Base-by-base conservation (phyloP, 2,329 filamentous ascomycete genomes). In the Ustilaginoidea virens region DNA sequence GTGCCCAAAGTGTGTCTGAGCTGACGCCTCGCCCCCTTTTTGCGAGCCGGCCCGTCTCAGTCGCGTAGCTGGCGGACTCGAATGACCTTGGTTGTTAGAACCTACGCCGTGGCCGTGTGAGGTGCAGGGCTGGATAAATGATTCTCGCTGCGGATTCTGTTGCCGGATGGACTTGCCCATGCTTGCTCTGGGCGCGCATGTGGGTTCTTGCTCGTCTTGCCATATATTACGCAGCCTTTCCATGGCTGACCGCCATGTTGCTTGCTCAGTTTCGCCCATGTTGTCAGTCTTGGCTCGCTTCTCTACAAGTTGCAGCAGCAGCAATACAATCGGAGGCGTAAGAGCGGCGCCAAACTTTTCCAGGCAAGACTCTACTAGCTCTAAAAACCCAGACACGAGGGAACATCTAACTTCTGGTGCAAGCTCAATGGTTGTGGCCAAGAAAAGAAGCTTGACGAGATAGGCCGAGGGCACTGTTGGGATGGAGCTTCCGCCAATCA, bases 391-490 rank as follows among this genome's bases (percentile, higher is more conserved):
- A 17, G 51, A 54, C 12, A 54, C 37, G 8, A 57, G 38, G 7
- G 53, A 55, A 2, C 49, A 40, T 8, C 52, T 43, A 25, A 47
- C 39, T 3, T 44, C 43, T 3, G 51, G 42, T 13, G 47, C 40
- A 17, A 54, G 30, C 20, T 46, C 45, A 17, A 55, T 38, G 5
- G 49, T 56, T n/a, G 46, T 44, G 5, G 49, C 42, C n/a, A 56
- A 35, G 28, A 57, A 57, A 19, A 51, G 47, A 5, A 47, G 40
- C 32, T 56, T 53, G 5, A 56, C 42, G 2, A 57, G 36, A 11
- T 50, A 50, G 5, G 53, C 51, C 5, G 53, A 50, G 0, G 53
- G 52, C 1, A 51, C 35, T 17, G 37, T 40, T 9, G 53, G 51
- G 2, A 45, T 51, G 7, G 50, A 46, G 7, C 45, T 44, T 7